Evolutionary conservation across 2,329 filamentous ascomycete species (phyloP), one percentile per base, ranked within the genome.

Genomic region (Ceratocystis albifundus): DNA sequence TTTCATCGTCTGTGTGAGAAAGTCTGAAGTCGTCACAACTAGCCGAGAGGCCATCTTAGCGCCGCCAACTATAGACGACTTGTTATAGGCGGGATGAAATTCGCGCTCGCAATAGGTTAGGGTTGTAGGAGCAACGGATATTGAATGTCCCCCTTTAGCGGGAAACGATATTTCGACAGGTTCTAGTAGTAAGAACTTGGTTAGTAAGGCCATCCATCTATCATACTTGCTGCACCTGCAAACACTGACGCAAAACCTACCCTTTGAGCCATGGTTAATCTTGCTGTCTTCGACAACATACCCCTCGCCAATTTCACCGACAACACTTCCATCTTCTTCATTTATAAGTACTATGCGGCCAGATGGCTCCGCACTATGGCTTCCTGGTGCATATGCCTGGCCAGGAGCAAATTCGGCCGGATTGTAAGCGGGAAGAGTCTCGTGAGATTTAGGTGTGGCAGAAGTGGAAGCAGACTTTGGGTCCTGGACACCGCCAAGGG

Each of bases 251-350:
- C 20, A 46, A 61, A 50, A 30, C 81, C 73, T 79, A 96, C 91
- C 89, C 81, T 99, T 97, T 4, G 89, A 93, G n/a, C 94, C 94
- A 17, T 88, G 86, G 73, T 88, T 85, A 69, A 99, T 80, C 63
- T 80, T 82, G 32, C 84, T 80, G 70, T 92, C 84, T 72, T 96
- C 91, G 17, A 93, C 80, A 20, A 96, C 82, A 72, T 90, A 93
- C 20, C 87, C 88, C 67, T 93, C 88, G 67, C 88, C 85, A 69
- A 99, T 79, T 77, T 99, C 93, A 59, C 94, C 94, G 32, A 99
- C 89, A 7, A 99, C 89, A 71, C 90, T 95, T 64, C 94, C 94
- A 76, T 99, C 89, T 74, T 97, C 93, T 76, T 99, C 94, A 73
- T 99, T 91, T 17, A 99, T 80, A 8, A 99, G 81, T 4, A 99